Conservation (phyloP, 768 basidiomycete species). For the Serendipita sp. region DNA sequence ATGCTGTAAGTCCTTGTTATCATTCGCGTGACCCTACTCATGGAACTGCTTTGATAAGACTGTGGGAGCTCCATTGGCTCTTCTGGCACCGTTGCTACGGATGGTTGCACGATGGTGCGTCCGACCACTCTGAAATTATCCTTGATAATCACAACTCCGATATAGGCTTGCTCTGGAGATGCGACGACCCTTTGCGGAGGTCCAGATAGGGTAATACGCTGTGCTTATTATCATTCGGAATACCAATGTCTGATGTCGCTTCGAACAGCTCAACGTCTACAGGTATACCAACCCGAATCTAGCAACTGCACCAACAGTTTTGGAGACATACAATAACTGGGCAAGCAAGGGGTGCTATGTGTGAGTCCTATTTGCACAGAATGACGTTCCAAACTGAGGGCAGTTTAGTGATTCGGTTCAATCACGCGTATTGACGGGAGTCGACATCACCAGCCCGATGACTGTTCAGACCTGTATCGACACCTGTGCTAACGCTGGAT, state of each 20-base stretch:
- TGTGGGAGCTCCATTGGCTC: constrained; percentile 34
- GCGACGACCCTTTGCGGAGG: constrained; percentile 37
- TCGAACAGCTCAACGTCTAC: constrained; percentile 34
- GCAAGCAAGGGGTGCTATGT: constrained; percentile 44
- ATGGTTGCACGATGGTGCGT: constrained; percentile 53
- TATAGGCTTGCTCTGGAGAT: not conserved
- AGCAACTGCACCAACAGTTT: constrained; percentile 21
- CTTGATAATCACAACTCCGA: not conserved
- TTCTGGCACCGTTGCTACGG: constrained; percentile 28
- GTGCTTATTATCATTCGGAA: too few relatives aligned
- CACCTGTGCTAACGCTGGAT: constrained; percentile 38
- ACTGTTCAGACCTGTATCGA: constrained; percentile 53
- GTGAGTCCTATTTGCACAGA: not conserved
- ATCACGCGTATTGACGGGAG: constrained; percentile 42
- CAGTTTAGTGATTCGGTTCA: constrained; percentile 35
- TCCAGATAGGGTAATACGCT: constrained; percentile 28
- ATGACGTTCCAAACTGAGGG: not conserved
- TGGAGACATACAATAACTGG: constrained; percentile 30
- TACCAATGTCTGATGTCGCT: too few relatives aligned
- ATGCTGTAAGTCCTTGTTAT: too few relatives aligned
- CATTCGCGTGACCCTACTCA: too few relatives aligned
- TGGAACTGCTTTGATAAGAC: constrained; percentile 19
- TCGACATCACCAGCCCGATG: constrained; percentile 24
- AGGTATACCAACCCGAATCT: constrained; percentile 42
- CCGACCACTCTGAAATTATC: constrained; percentile 24